phyloP scores from a whole-genome alignment of 2,329 filamentous ascomycete species.

The Metarhizium anisopliae region DNA sequence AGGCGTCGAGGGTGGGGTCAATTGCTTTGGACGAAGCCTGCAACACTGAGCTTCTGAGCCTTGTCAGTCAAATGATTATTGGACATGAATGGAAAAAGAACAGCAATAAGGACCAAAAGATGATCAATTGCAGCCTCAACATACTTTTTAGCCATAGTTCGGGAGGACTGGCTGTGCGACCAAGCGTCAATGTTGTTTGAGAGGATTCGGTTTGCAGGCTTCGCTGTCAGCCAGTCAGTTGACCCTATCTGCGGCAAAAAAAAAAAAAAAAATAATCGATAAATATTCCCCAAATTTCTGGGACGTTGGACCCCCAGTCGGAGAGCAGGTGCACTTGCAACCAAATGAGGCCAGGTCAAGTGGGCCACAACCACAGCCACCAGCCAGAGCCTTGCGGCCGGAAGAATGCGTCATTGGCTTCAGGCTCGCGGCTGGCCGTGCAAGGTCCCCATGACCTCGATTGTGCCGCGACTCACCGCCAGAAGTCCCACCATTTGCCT shows the following conservation, averaged over 20 bases:
- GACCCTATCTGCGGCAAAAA: background rate
- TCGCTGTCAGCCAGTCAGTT: too few relatives aligned
- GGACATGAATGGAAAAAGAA: background rate
- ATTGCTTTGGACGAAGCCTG: constrained; percentile 44
- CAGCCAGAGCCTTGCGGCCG: constrained; percentile 13
- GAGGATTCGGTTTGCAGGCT: too few relatives aligned
- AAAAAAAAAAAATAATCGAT: background rate
- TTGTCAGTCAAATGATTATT: constrained; percentile 10
- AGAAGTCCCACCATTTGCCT: constrained; percentile 18
- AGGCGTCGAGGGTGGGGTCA: constrained; percentile 59
- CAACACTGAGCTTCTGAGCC: constrained; percentile 23
- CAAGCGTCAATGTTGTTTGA: background rate
- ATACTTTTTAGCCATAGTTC: constrained; percentile 16
- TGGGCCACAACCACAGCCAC: background rate
- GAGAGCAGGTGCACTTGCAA: background rate
- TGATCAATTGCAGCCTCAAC: constrained; percentile 4
- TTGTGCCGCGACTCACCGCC: constrained; percentile 24
- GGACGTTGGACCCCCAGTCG: background rate
- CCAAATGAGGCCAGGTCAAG: background rate
- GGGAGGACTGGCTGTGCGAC: background rate
- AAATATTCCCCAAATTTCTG: constrained; percentile 3
- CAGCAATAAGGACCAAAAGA: background rate
- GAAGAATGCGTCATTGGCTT: constrained; percentile 24
- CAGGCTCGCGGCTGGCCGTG: constrained; percentile 12
- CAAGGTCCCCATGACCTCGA: constrained; percentile 12